Base-by-base conservation (phyloP, 2,329 filamentous ascomycete genomes). In the Tricladium varicosporioides region DNA sequence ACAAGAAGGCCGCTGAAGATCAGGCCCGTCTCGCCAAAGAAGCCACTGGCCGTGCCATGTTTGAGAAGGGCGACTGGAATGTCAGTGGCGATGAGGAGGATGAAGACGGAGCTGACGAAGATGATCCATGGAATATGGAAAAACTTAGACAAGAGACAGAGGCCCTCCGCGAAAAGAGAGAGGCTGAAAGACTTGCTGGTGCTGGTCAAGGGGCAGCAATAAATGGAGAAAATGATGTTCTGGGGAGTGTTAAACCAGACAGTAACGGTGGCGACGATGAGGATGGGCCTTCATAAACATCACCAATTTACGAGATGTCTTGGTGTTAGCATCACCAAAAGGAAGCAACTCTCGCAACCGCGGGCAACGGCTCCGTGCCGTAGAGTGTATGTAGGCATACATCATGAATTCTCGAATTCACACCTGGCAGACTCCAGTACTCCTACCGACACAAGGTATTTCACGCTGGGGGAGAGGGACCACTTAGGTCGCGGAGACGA, bases 1-100 rank as follows among this genome's bases (percentile, higher is more conserved):
- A 92, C 74, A 99, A 99, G 86, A 97, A 96, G 81, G 88, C 87
- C 14, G 94, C 94, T 18, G 94, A 99, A 69, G 89, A 94, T 65
- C 87, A 96, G 75, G 91, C 92, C 48, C 86, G 88, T 70, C 86
- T 88, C 75, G 90, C 92, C 70, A 97, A 96, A 81, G 94, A 99
- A 67, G 93, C 92, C 18, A 99, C 94, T 16, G 94, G 94, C 69
- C 86, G 92, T 76, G 91, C 92, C 7, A 80, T 99, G 75, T 99
- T 99, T 73, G 94, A 99, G 76, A 94, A 92, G 73, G 94, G 94
- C 68, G 92, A 95, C 73, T 99, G 93, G 93, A 82, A 82, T 3
- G 80, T 81, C 13, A 84, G 84, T 15, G 86, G 85, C 10, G 85
- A 85, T 13, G 75, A 73, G 10, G 74, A 76, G 32, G 77, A 78